Evolutionary conservation across 805 yeast genomes (phyloP).

Genomic region (Candida mattraensis): DNA sequence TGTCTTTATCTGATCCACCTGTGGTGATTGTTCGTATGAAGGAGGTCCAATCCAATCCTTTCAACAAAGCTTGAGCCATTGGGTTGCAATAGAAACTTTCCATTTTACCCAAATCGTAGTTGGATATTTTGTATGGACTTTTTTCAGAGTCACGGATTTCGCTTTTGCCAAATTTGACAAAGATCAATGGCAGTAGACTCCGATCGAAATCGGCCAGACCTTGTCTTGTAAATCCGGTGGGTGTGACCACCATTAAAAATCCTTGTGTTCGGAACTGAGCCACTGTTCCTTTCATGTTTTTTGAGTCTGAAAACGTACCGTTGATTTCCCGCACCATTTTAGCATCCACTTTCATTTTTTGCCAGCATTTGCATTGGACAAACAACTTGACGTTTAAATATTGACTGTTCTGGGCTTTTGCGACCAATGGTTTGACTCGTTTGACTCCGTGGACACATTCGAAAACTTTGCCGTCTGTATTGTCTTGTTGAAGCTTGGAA

Average conservation of each 20-base stretch:
- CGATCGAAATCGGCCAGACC: constrained; percentile 46
- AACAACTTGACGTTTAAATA: constrained; percentile 39
- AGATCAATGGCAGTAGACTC: constrained; percentile 46
- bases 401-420: constrained; percentile 17
- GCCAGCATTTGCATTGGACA: constrained; percentile 57
- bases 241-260: constrained; percentile 46
- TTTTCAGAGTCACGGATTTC: constrained; percentile 16
- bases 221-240: constrained; percentile 46
- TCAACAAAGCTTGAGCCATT: constrained; percentile 35
- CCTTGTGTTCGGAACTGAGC: constrained; percentile 8
- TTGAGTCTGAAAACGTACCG: constrained; percentile 44
- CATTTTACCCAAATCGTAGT: constrained; percentile 41
- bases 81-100: constrained; percentile 39
- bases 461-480: constrained; percentile 8
- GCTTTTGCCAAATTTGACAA: constrained; percentile 40
- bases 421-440: constrained; percentile 27
- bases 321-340: constrained; percentile 50
- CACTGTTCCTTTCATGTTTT: constrained; percentile 12
- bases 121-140: constrained; percentile 34
- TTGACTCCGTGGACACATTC: constrained; percentile 27
- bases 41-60: constrained; percentile 37
- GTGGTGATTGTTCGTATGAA: constrained; percentile 17
- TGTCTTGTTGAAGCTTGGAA: constrained; percentile 1
- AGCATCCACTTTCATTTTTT: constrained; percentile 42
- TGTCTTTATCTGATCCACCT: too few relatives aligned